Evolutionary conservation across 2,329 filamentous ascomycete genomes (phyloP), one percentile per base, ranked within the genome.

Genomic region (Pyricularia pennisetigena): DNA sequence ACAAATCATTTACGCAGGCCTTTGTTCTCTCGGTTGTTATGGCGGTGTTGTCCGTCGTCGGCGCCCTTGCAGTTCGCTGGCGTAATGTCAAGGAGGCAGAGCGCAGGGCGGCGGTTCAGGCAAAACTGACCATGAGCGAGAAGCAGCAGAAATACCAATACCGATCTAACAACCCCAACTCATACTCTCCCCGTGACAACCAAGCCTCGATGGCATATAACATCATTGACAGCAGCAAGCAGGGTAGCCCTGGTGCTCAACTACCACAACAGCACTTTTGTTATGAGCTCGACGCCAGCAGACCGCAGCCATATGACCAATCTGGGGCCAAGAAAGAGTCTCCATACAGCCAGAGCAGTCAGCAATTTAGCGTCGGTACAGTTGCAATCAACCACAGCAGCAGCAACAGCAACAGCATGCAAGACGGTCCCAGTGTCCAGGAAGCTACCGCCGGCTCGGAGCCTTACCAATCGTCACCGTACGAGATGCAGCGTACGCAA

Each of bases 21-120:
- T 92, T 90, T 74, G 84, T 86, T 70, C 85, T 91, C 9, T 83
- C 82, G 1, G 78, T 89, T 8, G 82, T 84, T 1, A 78, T 88
- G 73, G 80, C 82, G 0, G 79, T 79, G 8, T 68, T 88, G 9
- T 83, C 81, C 4, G 79, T 90, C 16, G 54, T 89, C 8, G 88
- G 86, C 0, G 80, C 83, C 0, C 72, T 82, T 0, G 77, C 79
- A 7, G 83, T 91, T 71, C 85, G 91, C 78, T 91, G 88, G 88
- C 84, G 74, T 69, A 81, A 76, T 66, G 77, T 81, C 30, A 81
- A 80, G 75, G 68, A 72, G 59, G 41, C 61, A 65, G 72, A 73
- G 23, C 69, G 72, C 70, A 61, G 23, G 57, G 72, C 72, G 66
- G 65, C 61, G 61, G 68, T 64, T 5, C 54, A 67, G 57, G 66